Conservation (phyloP, 2,329 filamentous ascomycete genomes). For the Westerdykella aurantiaca region DNA sequence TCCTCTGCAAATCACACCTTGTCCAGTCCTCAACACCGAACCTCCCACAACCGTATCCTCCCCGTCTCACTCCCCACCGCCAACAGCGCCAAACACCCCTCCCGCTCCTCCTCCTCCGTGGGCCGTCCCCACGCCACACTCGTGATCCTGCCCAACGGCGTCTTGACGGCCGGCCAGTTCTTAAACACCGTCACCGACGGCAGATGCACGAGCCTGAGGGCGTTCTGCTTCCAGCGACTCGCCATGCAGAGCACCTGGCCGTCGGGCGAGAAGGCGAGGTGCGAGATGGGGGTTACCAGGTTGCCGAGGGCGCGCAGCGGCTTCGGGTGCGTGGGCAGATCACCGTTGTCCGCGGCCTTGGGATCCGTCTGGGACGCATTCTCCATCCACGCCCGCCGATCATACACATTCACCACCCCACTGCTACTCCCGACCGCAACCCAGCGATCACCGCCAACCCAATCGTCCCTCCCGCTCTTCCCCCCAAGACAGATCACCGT, state of each 20-base stretch:
- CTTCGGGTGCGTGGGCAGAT: constrained; percentile 61
- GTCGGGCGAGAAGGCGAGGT: constrained; percentile 76
- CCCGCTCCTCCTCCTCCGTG: constrained; percentile 51
- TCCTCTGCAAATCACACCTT: background rate
- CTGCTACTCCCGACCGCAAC: constrained; percentile 79
- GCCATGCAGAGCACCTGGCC: constrained; percentile 85
- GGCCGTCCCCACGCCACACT: constrained; percentile 44
- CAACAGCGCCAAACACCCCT: constrained; percentile 54
- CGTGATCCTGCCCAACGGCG: constrained; percentile 78
- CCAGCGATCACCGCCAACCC: constrained; percentile 77
- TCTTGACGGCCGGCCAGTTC: constrained; percentile 93
- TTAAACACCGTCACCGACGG: constrained; percentile 89
- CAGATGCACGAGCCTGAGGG: constrained; percentile 79
- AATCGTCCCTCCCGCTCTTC: constrained; percentile 52
- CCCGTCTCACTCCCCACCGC: constrained; percentile 86
- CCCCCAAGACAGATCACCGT: constrained; percentile 78
- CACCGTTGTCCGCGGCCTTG: constrained; percentile 21
- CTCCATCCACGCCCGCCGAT: constrained; percentile 60
- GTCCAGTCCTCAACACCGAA: constrained; percentile 22
- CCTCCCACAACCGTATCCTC: constrained; percentile 84
- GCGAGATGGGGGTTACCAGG: constrained; percentile 76
- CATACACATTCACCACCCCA: constrained; percentile 91
- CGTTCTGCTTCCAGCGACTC: constrained; percentile 82
- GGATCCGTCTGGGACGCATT: constrained; percentile 11
- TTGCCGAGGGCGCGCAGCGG: constrained; percentile 75